phyloP scores from a whole-genome alignment of 768 basidiomycete genomes.

The Rhizopogon rudus region DNA sequence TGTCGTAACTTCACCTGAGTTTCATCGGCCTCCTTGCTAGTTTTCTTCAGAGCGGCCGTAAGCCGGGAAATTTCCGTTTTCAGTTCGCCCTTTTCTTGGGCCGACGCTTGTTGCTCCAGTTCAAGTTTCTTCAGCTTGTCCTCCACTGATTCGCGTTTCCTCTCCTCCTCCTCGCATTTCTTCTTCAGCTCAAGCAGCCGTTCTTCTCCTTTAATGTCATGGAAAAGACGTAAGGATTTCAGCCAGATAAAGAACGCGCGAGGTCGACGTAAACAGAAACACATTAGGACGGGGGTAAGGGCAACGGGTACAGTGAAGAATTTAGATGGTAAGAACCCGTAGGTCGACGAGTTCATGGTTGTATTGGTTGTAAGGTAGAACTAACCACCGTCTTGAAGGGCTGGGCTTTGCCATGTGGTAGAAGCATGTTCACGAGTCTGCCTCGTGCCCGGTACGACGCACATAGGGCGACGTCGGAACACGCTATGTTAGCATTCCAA shows the following conservation, averaged over 20 bases:
- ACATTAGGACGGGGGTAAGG: slow-evolving; percentile 22
- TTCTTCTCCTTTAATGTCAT: neutral
- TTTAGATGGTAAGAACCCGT: slow-evolving; percentile 21
- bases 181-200: slow-evolving; percentile 4
- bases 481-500: slow-evolving; percentile 18
- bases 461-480: slow-evolving; percentile 12
- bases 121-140: slow-evolving; percentile 15
- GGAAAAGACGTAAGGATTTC: neutral
- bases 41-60: slow-evolving; percentile 1
- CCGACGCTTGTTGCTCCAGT: neutral
- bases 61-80: slow-evolving; percentile 15
- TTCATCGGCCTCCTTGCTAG: slow-evolving; percentile 7
- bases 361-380: slow-evolving; percentile 14
- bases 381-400: slow-evolving; percentile 14
- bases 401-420: slow-evolving; percentile 22
- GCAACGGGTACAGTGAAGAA: slow-evolving; percentile 23
- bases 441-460: slow-evolving; percentile 4
- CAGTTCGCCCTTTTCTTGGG: slow-evolving; percentile 15
- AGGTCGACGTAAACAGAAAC: slow-evolving; percentile 10
- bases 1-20: slow-evolving; percentile 15
- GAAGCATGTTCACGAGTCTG: slow-evolving; percentile 7
- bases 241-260: neutral
- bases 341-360: slow-evolving; percentile 26
- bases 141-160: slow-evolving; percentile 7
- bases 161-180: slow-evolving; percentile 17